Conservation (phyloP, 2,329 filamentous ascomycete species). For the Aureobasidium sp. region DNA sequence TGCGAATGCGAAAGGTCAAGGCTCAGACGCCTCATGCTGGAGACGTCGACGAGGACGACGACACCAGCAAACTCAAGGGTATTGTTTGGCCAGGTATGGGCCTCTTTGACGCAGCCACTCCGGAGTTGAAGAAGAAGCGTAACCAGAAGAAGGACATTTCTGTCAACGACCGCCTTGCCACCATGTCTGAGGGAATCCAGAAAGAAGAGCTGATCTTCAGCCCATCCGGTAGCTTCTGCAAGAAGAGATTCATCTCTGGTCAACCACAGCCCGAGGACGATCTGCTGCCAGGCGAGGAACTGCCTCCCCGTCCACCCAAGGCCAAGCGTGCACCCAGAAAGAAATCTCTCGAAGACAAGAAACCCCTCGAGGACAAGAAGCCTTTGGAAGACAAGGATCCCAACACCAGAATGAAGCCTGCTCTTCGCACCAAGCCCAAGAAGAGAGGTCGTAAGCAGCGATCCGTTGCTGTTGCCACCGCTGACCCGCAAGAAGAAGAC, state of each 20-base stretch:
- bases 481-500: conserved; percentile 26
- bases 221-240: conserved; percentile 32
- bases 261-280: conserved; percentile 31
- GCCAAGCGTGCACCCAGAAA: conserved; percentile 19
- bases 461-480: conserved; percentile 13
- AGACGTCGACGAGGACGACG: conserved; percentile 22
- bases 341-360: conserved; percentile 21
- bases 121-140: conserved; percentile 61
- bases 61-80: conserved; percentile 54
- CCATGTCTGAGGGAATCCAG: conserved; percentile 54
- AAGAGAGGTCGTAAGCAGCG: conserved; percentile 13
- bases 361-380: conserved; percentile 6
- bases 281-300: conserved; percentile 25
- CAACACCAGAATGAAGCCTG: conserved; percentile 19
- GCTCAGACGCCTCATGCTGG: not conserved
- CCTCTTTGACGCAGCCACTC: conserved; percentile 70
- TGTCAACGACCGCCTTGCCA: conserved; percentile 57
- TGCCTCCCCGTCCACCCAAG: conserved; percentile 21
- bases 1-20: not conserved
- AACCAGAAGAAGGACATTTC: conserved; percentile 72
- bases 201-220: conserved; percentile 57
- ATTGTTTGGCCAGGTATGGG: conserved; percentile 70
- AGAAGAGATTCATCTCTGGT: conserved; percentile 37
- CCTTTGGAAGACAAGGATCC: conserved; percentile 22
- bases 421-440: not conserved